Base-by-base conservation (phyloP, 345 rosid species). In the Laguncularia racemosa region DNA sequence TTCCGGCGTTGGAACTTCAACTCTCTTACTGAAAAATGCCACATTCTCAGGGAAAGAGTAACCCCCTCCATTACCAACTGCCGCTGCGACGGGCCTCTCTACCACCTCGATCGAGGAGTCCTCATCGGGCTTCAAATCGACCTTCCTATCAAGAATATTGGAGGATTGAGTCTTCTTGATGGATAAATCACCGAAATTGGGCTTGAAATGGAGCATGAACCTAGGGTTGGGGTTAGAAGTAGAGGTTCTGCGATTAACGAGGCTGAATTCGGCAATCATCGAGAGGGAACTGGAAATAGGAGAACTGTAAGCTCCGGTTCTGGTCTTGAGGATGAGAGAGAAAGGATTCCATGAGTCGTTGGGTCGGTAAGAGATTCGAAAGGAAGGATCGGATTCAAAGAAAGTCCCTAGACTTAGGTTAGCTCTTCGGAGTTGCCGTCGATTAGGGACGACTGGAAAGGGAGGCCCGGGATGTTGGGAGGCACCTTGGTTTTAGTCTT, bases 131-230 rank as follows among this genome's bases (percentile, higher is more conserved):
- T 18, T 54, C 56, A 50, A 55, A 17, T 72, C 73, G 15, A 80
- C 60, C 6, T 51, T 78, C 23, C 40, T 33, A 33, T 33, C 40
- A 9, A 33, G 10, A 33, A 33, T 10, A 33, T 9, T 33, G 40
- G 86, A 78, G 0, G 96, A 79, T 61, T 80, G 97, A 2, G 92
- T 75, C 51, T 93, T 93, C 79, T 86, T 93, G 40, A 85, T 69
- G 0, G 89, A 85, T 72, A 93, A 93, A 67, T 93, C 97, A 45
- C 97, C 99, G 48, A 89, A 84, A 23, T 58, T 70, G 2, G 99
- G 99, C 73, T 82, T 87, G 81, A 89, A 84, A 55, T 93, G 96
- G 48, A 93, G 85, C 96, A 87, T 89, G 55, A 93, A 93, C 76
- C 71, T 67, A 56, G 99, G 96, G 68, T 83, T 89, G 11, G 40